Base-by-base conservation (phyloP, 2,329 filamentous ascomycete genomes). In the Coniochaeta sp. region DNA sequence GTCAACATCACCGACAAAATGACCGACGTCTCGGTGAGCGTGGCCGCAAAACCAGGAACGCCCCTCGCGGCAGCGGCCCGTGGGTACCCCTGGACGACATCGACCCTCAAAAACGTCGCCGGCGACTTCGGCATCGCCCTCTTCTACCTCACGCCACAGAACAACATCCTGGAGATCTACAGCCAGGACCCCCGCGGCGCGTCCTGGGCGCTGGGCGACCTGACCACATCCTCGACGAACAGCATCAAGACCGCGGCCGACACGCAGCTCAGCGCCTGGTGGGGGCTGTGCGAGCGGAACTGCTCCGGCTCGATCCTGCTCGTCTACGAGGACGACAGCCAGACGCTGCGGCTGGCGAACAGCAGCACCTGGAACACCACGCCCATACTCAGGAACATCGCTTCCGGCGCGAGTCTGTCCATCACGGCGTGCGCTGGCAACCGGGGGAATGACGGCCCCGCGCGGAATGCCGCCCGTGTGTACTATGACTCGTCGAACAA, bases 1-100 rank as follows among this genome's bases (percentile, higher is more conserved):
- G 22, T 60, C 31, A 63, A 63, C 58, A 38, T 63, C 33, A 61
- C 62, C 22, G 60, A 50, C 12, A 58, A 57, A n/a, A 61, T 60
- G 52, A 62, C 44, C 58, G 43, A 44, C 47, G 16, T 22, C 26
- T 47, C 26, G 28, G 6, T 58, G 6, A 50, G 28, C 57, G 26
- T 58, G 3, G 34, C 43, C 7, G 55, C 59, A 14, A 17, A 57
- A 17, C 19, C 58, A 16, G 59, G 59, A 17, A 60, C 59, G 2
- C 33, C 50, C 8, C 59, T 60, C 3, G 40, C 38, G 6, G 43
- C 44, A 3, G 33, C 33, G 2, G 58, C 52, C 28, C 58, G 58
- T 19, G 44, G 43, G 26, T 59, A 34, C 28, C 58, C 58, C 17
- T 59, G 58, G 58, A 59, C 58, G 7, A 3, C 14, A 9, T 31